phyloP scores from a whole-genome alignment of 2,329 filamentous ascomycete species.

The Aspergillus sp. region DNA sequence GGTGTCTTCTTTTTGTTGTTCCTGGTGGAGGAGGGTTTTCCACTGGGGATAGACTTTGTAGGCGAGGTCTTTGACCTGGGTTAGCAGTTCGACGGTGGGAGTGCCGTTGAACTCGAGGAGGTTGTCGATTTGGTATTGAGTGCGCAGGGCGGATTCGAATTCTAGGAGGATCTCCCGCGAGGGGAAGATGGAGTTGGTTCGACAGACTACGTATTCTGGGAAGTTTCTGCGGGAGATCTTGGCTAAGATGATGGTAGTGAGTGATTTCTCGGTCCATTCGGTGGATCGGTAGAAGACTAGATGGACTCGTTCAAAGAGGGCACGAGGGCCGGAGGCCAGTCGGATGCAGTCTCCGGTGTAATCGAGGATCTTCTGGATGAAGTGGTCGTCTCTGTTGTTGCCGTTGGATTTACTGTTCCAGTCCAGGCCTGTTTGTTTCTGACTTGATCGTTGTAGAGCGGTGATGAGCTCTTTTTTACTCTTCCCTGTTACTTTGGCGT shows the following conservation, averaged over 20 bases:
- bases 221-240: constrained; percentile 88
- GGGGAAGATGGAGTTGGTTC: constrained; percentile 84
- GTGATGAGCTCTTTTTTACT: constrained; percentile 79
- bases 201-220: constrained; percentile 84
- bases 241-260: constrained; percentile 91
- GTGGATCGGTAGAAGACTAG: constrained; percentile 94
- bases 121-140: constrained; percentile 78
- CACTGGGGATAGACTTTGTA: constrained; percentile 79
- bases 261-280: constrained; percentile 95
- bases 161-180: constrained; percentile 76
- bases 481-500: constrained; percentile 82
- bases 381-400: constrained; percentile 71
- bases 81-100: constrained; percentile 65
- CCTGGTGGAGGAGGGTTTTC: constrained; percentile 70
- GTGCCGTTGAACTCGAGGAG: constrained; percentile 78
- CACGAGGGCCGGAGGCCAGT: constrained; percentile 70
- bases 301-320: constrained; percentile 90
- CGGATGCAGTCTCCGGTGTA: constrained; percentile 82
- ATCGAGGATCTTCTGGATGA: constrained; percentile 73
- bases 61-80: constrained; percentile 70
- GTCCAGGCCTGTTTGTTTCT: constrained; percentile 73
- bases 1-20: constrained; percentile 73
- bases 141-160: constrained; percentile 82
- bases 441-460: constrained; percentile 72
- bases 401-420: constrained; percentile 53